Percentiles rank a stretch among this genome's conserved stretches.
phyloP scores from a whole-genome alignment of 1,284 basidiomycete genomes.

The Trametes polyzona region DNA sequence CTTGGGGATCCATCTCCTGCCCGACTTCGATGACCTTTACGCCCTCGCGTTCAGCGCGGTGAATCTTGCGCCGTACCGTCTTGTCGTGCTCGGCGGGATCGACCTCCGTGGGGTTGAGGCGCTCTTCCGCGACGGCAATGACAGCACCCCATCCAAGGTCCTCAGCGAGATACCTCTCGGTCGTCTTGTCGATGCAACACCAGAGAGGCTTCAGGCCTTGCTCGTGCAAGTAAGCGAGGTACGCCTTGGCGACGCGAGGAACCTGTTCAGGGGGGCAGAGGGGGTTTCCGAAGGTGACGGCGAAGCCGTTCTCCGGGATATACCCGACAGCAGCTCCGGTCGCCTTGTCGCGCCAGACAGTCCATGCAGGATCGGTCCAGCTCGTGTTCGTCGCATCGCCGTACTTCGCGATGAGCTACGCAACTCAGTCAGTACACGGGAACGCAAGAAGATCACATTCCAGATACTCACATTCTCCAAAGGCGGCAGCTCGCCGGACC shows the following conservation, averaged over 20 bases:
- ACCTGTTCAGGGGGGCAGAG: conserved; percentile 50
- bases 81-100: conserved; percentile 46
- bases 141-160: conserved; percentile 54
- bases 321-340: conserved; percentile 56
- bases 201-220: conserved; percentile 54
- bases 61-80: conserved; percentile 50
- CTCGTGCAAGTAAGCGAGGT: conserved; percentile 42
- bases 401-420: conserved; percentile 54
- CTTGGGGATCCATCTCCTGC: conserved; percentile 43
- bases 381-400: conserved; percentile 60
- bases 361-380: conserved; percentile 59
- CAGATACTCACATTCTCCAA: conserved; percentile 38
- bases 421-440: neutral
- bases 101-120: conserved; percentile 48
- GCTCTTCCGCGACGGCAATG: conserved; percentile 55
- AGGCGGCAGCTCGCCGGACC: conserved; percentile 37
- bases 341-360: conserved; percentile 50
- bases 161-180: conserved; percentile 51
- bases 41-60: conserved; percentile 51
- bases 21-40: conserved; percentile 46
- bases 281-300: conserved; percentile 53
- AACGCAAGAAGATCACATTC: neutral
- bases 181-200: conserved; percentile 49
- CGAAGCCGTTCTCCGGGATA: conserved; percentile 40
- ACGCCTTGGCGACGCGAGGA: conserved; percentile 45